Conservation (phyloP, 2,329 filamentous ascomycete genomes). For the Dactylonectria macrodidyma region DNA sequence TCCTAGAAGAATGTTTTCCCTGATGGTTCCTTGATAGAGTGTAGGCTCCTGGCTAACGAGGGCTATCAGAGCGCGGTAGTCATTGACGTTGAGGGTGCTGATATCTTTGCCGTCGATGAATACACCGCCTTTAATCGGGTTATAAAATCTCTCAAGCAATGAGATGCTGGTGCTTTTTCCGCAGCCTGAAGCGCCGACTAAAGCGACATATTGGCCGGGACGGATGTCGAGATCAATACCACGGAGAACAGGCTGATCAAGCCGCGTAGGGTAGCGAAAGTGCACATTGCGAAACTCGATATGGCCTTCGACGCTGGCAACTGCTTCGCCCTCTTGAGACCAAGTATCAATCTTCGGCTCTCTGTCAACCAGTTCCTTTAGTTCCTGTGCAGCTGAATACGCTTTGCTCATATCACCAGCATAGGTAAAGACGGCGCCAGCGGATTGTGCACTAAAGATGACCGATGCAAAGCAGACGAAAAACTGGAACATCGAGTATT, state of each 20-base stretch:
- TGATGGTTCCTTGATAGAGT: constrained; percentile 60
- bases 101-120: constrained; percentile 35
- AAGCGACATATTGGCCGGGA: constrained; percentile 50
- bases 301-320: constrained; percentile 75
- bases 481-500: constrained; percentile 39
- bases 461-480: constrained; percentile 33
- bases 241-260: constrained; percentile 75
- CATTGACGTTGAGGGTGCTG: constrained; percentile 33
- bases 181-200: constrained; percentile 64
- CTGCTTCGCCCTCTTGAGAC: constrained; percentile 74
- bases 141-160: constrained; percentile 70
- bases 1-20: constrained; percentile 65
- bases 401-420: constrained; percentile 91
- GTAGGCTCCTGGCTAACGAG: constrained; percentile 50
- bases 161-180: constrained; percentile 68
- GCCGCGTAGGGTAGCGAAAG: constrained; percentile 78
- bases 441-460: constrained; percentile 80
- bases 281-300: constrained; percentile 74
- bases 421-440: constrained; percentile 88
- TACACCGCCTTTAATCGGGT: constrained; percentile 39
- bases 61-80: constrained; percentile 45
- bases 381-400: constrained; percentile 80
- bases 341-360: constrained; percentile 84
- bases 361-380: constrained; percentile 85
- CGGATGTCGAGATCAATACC: constrained; percentile 71